Evolutionary conservation across 2,329 filamentous ascomycete species (phyloP).

Genomic region (Mariannaea sp.): DNA sequence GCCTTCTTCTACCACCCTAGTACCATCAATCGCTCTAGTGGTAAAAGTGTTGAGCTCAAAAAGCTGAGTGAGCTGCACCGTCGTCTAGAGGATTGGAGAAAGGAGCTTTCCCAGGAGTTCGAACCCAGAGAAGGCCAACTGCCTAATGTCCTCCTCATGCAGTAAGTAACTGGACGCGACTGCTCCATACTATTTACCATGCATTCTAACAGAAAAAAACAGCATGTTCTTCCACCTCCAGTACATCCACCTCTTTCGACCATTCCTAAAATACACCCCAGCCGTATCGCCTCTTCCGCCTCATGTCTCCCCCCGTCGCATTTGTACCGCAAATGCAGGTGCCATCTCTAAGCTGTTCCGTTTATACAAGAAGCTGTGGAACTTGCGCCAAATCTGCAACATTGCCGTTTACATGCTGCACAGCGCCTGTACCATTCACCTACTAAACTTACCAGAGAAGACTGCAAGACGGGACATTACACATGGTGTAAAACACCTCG

Average conservation of each 20-base stretch:
- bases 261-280: constrained; percentile 89
- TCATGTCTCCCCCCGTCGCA: constrained; percentile 86
- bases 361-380: constrained; percentile 90
- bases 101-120: constrained; percentile 80
- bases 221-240: constrained; percentile 98
- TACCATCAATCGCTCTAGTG: constrained; percentile 64
- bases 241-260: constrained; percentile 93
- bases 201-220: constrained; percentile 14
- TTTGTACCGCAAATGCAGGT: constrained; percentile 87
- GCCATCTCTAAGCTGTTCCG: constrained; percentile 93
- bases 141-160: constrained; percentile 77
- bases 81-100: constrained; percentile 86
- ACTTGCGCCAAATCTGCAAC: constrained; percentile 91
- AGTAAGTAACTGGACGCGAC: constrained; percentile 65
- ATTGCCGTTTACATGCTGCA: constrained; percentile 96
- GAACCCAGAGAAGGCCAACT: constrained; percentile 88
- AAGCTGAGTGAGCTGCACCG: constrained; percentile 91
- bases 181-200: not conserved
- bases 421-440: constrained; percentile 90
- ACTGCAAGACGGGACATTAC: constrained; percentile 87
- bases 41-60: constrained; percentile 85
- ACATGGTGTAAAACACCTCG: constrained; percentile 87
- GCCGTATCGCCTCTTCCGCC: constrained; percentile 79
- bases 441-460: constrained; percentile 92
- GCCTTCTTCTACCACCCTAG: constrained; percentile 89